These are phyloP conservation scores for Colletotrichum plurivorum DNA, from an alignment of 2,329 filamentous ascomycete genomes.

Conservation along the genomic window DNA sequence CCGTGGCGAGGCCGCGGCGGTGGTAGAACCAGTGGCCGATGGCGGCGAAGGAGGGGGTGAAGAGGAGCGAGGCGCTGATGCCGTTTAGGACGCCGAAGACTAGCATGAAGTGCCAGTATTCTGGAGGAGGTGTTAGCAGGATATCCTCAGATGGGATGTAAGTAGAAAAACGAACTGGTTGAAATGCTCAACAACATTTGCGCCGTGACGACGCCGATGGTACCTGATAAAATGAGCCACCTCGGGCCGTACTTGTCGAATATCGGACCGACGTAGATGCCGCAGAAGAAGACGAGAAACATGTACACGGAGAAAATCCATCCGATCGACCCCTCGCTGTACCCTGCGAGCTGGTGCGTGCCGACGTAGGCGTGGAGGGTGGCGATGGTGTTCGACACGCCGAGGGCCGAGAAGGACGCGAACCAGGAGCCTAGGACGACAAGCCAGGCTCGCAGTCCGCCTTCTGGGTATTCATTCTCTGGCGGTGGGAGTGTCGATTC, in stretches of 20 bases:
- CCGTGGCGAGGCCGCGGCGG: constrained; percentile 84
- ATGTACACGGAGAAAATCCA: constrained; percentile 92
- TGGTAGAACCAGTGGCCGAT: constrained; percentile 87
- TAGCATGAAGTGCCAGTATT: constrained; percentile 89
- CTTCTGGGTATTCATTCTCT: constrained; percentile 81
- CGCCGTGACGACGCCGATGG: constrained; percentile 71
- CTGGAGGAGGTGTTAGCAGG: constrained; percentile 46
- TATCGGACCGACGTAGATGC: constrained; percentile 87
- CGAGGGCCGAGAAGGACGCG: constrained; percentile 80
- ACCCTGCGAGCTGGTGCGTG: constrained; percentile 77
- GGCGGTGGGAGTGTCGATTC: constrained; percentile 14
- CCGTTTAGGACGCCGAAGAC: constrained; percentile 83
- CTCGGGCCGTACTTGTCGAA: constrained; percentile 89
- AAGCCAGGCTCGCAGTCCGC: constrained; percentile 83
- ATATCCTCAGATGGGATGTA: background rate
- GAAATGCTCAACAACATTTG: constrained; percentile 81
- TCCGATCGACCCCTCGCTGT: constrained; percentile 79
- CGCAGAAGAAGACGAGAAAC: constrained; percentile 88
- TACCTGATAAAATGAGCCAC: constrained; percentile 78
- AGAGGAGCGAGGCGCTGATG: constrained; percentile 81
- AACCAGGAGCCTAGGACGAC: constrained; percentile 88
- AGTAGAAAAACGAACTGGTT: constrained; percentile 60
- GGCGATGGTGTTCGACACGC: constrained; percentile 84
- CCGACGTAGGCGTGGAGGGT: constrained; percentile 85
- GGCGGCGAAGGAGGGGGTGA: constrained; percentile 84